Conservation (phyloP, 2,329 filamentous ascomycete species). For the Fusarium praegraminearum region DNA sequence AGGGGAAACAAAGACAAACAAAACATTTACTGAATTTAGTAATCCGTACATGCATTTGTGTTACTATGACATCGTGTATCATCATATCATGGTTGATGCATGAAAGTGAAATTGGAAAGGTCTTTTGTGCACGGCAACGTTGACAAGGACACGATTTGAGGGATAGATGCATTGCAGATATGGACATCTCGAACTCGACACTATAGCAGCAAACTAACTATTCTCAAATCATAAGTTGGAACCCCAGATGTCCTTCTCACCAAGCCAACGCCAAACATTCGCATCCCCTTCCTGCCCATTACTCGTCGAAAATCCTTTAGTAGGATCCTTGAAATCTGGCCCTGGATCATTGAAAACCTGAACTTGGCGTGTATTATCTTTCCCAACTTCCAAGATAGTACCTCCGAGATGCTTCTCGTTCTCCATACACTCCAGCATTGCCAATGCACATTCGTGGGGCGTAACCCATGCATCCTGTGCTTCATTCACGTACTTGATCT, state of each 20-base stretch:
- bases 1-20: conserved; percentile 27
- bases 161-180: not conserved
- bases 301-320: conserved; percentile 48
- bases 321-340: conserved; percentile 48
- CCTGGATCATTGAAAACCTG: conserved; percentile 55
- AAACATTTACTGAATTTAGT: not conserved
- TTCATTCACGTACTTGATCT: conserved; percentile 53
- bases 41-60: not conserved
- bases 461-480: conserved; percentile 56
- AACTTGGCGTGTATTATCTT: conserved; percentile 50
- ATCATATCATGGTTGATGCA: not conserved
- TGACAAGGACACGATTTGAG: not conserved
- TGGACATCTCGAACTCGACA: too few species aligned
- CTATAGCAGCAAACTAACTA: fast-evolving
- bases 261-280: conserved; percentile 47
- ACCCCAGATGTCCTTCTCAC: conserved; percentile 46
- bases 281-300: conserved; percentile 46
- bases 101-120: not conserved
- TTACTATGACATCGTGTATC: not conserved
- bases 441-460: conserved; percentile 57
- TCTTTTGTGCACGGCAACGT: not conserved
- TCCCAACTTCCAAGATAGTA: conserved; percentile 57
- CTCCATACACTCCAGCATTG: conserved; percentile 58
- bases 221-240: not conserved
- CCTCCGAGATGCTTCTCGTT: conserved; percentile 53